Evolutionary conservation across 2,329 filamentous ascomycete species (phyloP).

Genomic region (Raffaelea albimanens): DNA sequence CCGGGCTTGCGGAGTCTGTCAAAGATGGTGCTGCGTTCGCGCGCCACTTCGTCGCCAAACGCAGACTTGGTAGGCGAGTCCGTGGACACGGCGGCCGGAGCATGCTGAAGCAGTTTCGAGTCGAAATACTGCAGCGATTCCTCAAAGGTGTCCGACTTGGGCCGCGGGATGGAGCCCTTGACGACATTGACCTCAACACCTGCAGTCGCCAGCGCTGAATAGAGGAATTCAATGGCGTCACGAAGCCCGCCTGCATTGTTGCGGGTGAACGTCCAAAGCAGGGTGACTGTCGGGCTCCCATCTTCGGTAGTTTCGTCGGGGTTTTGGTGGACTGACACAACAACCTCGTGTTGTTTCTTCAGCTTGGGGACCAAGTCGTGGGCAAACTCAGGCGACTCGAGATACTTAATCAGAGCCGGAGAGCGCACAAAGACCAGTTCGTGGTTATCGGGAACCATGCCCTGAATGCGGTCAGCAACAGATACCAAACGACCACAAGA

Average conservation of each 20-base stretch:
- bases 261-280: constrained; percentile 79
- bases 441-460: constrained; percentile 95
- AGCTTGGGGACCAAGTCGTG: constrained; percentile 75
- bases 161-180: constrained; percentile 92
- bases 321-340: constrained; percentile 64
- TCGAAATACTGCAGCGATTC: constrained; percentile 95
- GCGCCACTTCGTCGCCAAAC: constrained; percentile 71
- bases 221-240: constrained; percentile 91
- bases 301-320: constrained; percentile 48
- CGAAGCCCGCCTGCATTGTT: constrained; percentile 94
- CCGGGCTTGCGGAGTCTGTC: constrained; percentile 90
- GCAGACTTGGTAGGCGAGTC: constrained; percentile 83
- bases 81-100: constrained; percentile 67
- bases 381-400: constrained; percentile 73
- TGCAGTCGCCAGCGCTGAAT: constrained; percentile 74
- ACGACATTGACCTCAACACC: constrained; percentile 82
- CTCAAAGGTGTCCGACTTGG: constrained; percentile 97
- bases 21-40: constrained; percentile 75
- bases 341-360: constrained; percentile 85
- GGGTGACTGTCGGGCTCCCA: constrained; percentile 47
- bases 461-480: constrained; percentile 33
- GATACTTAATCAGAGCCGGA: constrained; percentile 66
- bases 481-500: neutral
- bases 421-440: constrained; percentile 77
- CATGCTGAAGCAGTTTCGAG: constrained; percentile 90